Evolutionary conservation across 768 basidiomycete species (phyloP).

Genomic region (Cystofilobasidium ferigula): DNA sequence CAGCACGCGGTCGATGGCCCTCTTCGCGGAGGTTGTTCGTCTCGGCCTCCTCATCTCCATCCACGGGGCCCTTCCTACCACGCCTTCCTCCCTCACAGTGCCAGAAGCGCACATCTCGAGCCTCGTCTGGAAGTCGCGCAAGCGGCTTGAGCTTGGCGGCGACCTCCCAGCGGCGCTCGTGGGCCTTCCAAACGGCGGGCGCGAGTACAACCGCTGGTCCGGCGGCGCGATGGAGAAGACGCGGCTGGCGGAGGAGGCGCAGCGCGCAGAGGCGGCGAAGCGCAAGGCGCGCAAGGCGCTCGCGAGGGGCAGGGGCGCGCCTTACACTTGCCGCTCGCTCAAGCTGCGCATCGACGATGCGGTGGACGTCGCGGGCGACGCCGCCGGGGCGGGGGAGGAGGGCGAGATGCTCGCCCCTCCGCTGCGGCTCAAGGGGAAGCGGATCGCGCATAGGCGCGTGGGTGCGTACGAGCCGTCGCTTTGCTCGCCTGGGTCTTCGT

Average conservation of each 20-base stretch:
- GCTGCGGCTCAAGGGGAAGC: conserved; percentile 8
- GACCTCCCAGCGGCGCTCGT: neutral
- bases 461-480: neutral
- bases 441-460: neutral
- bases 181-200: conserved; percentile 5
- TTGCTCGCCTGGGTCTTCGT: neutral
- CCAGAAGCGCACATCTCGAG: neutral
- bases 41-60: neutral
- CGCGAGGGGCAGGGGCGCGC: neutral
- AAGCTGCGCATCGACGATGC: neutral
- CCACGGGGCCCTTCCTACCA: conserved; percentile 2
- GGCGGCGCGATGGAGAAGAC: conserved; percentile 15
- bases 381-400: neutral
- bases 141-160: conserved; percentile 15
- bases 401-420: conserved; percentile 17
- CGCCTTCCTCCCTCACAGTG: neutral
- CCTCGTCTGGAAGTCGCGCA: conserved; percentile 16
- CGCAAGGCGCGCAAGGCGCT: neutral
- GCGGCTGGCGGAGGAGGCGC: conserved; percentile 4
- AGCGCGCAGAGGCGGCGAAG: neutral
- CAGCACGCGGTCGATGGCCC: neutral
- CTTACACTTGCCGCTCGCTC: neutral
- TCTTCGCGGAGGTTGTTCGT: conserved; percentile 6
- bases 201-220: conserved; percentile 2
- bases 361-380: neutral